Percentiles rank a stretch among this genome's conserved stretches.
Evolutionary conservation across 2,329 filamentous ascomycete species (phyloP).

Genomic region (Hortaea sp.): DNA sequence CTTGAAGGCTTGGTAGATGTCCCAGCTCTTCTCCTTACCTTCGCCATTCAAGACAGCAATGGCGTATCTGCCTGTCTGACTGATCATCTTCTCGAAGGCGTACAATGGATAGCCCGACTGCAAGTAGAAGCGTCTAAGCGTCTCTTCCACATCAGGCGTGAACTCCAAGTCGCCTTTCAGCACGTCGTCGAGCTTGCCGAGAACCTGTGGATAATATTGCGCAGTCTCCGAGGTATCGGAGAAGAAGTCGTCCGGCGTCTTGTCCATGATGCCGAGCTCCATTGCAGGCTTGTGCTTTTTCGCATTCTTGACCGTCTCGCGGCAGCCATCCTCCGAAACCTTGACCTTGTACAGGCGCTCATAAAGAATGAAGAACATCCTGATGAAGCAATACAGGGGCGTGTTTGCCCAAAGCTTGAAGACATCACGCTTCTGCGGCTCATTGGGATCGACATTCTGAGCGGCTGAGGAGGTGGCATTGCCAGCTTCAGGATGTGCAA

Average conservation of each 20-base stretch:
- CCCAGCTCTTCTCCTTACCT: conserved; percentile 81
- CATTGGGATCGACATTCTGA: conserved; percentile 60
- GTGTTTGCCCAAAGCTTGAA: conserved; percentile 90
- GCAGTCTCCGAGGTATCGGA: conserved; percentile 51
- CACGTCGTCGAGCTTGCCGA: conserved; percentile 78
- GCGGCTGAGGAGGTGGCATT: conserved; percentile 48
- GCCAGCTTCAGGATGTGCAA: conserved; percentile 44
- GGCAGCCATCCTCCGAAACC: conserved; percentile 61
- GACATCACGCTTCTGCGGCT: conserved; percentile 67
- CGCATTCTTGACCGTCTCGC: conserved; percentile 62
- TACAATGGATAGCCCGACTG: conserved; percentile 88
- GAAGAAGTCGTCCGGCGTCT: conserved; percentile 67
- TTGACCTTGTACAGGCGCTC: conserved; percentile 76
- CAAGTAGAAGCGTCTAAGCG: conserved; percentile 83
- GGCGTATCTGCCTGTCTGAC: conserved; percentile 69
- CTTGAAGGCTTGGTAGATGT: conserved; percentile 81
- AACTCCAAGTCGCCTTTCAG: conserved; percentile 75
- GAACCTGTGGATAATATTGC: conserved; percentile 75
- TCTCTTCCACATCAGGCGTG: conserved; percentile 68
- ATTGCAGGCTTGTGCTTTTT: conserved; percentile 70
- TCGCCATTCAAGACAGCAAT: conserved; percentile 77
- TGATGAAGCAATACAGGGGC: conserved; percentile 89
- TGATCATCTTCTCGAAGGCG: conserved; percentile 80
- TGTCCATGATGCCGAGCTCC: conserved; percentile 74
- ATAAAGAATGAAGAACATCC: conserved; percentile 85